Evolutionary conservation across 1,139 yeast species (phyloP).

Genomic region (Protomyces gravidus): DNA sequence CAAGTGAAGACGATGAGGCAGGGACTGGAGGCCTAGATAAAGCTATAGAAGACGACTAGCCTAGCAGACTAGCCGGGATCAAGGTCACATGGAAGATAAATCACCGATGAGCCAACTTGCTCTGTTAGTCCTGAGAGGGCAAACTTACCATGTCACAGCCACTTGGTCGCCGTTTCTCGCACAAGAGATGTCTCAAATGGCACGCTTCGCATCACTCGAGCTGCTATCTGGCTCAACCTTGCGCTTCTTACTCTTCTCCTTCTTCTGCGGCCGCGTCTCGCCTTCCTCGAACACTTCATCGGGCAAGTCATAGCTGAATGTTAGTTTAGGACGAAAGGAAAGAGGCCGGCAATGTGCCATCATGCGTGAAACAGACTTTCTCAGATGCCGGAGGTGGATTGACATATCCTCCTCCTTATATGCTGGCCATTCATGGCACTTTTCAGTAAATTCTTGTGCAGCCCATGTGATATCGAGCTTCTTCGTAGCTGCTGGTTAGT

Average conservation of each 20-base stretch:
- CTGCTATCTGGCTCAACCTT: conserved; percentile 3
- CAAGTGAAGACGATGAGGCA: too few species aligned
- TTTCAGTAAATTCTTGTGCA: conserved; percentile 76
- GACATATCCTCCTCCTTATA: conserved; percentile 60
- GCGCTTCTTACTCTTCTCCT: conserved; percentile 25
- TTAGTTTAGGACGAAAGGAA: neutral
- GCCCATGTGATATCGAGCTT: conserved; percentile 86
- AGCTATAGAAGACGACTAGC: too few species aligned
- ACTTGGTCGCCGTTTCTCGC: too few species aligned
- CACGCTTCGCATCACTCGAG: neutral
- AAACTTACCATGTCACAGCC: too few species aligned
- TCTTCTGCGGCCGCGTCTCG: conserved; percentile 49
- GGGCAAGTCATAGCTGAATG: conserved; percentile 63
- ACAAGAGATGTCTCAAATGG: neutral
- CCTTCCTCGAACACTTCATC: conserved; percentile 77
- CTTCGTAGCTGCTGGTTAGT: conserved; percentile 37
- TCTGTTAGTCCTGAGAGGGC: too few species aligned
- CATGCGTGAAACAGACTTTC: conserved; percentile 43
- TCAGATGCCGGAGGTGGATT: conserved; percentile 67
- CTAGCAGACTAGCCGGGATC: too few species aligned
- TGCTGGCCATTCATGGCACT: conserved; percentile 68
- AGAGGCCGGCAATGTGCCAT: neutral
- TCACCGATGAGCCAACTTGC: too few species aligned
- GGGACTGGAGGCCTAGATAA: too few species aligned
- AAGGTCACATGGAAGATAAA: too few species aligned